Base-by-base conservation (phyloP, 2,329 filamentous ascomycete species). In the Colletotrichum kahawae region DNA sequence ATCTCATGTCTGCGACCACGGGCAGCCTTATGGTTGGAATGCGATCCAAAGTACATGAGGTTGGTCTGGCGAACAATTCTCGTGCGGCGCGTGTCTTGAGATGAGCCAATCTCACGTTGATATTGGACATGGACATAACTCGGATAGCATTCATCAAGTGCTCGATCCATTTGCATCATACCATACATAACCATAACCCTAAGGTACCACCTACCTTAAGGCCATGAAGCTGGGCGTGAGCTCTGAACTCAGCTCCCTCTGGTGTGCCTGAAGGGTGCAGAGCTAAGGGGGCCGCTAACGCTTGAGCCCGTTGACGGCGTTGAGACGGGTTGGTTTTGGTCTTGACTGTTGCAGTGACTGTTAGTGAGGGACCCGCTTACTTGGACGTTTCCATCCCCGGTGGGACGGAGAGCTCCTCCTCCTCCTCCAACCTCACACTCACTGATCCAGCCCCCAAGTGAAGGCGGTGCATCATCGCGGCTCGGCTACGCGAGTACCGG, bases 261-360 rank as follows among this genome's bases (percentile, higher is more conserved):
- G 31, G 38, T 33, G 8, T 57, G 33, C 56, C 64, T 56, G 66
- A 48, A 73, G 56, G 62, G 38, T 73, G 57, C 48, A 70, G 66
- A 16, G 29, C 60, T 29, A 38, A 66, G 24, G 14, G 13, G n/a
- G 43, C 18, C 33, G 36, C 71, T 71, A 74, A 27, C 60, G 67
- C 71, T 74, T 62, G 72, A 75, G 68, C 68, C 67, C 68, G 72
- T 60, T 48, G 68, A 59, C 62, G 68, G 68, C 57, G 62, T 75
- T 36, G 62, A 63, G 33, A 75, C 56, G 62, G 67, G 14, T 48
- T 34, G 18, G 66, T 56, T 34, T 70, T 54, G 66, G 16, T 24
- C 66, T 24, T 63, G 31, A 33, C 31, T 18, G 56, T 63, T 38
- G 59, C 63, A 51, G 31, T 72, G 29, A 43, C 59, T 59, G 70